Base-by-base conservation (phyloP, 2,329 filamentous ascomycete genomes). In the Epichloe bromicola region DNA sequence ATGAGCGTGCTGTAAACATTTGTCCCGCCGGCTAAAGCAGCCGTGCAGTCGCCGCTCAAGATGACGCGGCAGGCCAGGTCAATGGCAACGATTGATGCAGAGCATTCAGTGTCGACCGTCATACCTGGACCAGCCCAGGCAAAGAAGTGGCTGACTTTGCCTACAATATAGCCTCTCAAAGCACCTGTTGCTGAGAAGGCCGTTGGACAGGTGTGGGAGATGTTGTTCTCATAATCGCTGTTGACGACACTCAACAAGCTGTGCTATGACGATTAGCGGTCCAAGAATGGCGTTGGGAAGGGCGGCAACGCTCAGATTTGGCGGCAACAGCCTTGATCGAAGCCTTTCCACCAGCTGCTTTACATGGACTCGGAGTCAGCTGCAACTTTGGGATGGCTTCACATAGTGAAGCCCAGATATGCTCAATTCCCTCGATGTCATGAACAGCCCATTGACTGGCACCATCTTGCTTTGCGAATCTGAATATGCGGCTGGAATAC, bases 21-120 rank as follows among this genome's bases (percentile, higher is more conserved):
- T 5, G 79, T 64, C 50, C 81, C 82, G 54, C 82, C 81, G 11
- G 79, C 78, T 36, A 82, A 73, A 1, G 78, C 82, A 40, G 76
- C 83, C n/a, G n/a, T n/a, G 77, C 26, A 75, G 79, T 65, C 81
- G 82, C 50, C 50, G 11, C 26, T 48, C 34, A 45, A 23, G 11
- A 53, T 48, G 8, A 49, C 46, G 2, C 36, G 44, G 49, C 52
- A 53, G 3, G 52, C 52, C 2, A 12, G 33, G 15, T 53, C 12
- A 3, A 53, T 34, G 12, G 52, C 52, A 17, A 53, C 52, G 1
- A 23, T 20, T 14, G 52, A 53, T 12, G 49, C 36, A 2, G 45
- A 51, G 19, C 49, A 53, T 3, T 53, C 54, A 17, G 54, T 53
- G 44, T 56, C 54, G 15, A 55, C 12, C 19, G 23, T 40, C 5